Evolutionary conservation across 164 flowering plant species (phyloP).

Genomic region (Paratinospora sagittata): DNA sequence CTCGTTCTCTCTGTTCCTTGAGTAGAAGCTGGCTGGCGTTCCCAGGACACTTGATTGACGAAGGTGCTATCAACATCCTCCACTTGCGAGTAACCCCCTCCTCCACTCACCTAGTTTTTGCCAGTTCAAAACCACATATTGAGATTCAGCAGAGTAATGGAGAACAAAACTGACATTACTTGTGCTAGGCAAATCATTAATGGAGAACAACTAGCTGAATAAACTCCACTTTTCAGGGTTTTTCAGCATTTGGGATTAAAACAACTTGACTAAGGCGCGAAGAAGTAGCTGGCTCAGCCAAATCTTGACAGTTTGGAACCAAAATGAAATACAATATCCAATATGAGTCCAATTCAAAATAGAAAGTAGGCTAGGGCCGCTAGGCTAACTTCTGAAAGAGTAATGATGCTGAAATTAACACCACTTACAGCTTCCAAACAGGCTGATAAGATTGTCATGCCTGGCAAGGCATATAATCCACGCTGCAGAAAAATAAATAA

Average conservation of each 20-base stretch:
- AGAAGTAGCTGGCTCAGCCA: not conserved
- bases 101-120: conserved; percentile 35
- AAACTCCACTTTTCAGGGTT: not conserved
- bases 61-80: conserved; percentile 45
- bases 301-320: too few relatives aligned
- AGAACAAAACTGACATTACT: not conserved
- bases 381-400: not conserved
- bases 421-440: conserved; percentile 83
- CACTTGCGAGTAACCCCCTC: conserved; percentile 41
- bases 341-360: not conserved
- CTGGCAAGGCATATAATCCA: conserved; percentile 92
- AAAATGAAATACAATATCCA: too few relatives aligned
- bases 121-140: not conserved
- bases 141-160: not conserved
- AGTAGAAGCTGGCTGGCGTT: conserved; percentile 38
- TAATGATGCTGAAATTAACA: not conserved
- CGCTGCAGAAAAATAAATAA: conserved; percentile 42
- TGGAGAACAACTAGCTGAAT: not conserved
- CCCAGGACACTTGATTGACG: conserved; percentile 70
- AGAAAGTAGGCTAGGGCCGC: too few relatives aligned
- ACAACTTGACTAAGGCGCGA: not conserved
- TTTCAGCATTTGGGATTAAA: not conserved
- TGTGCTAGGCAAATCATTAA: not conserved
- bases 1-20: conserved; percentile 34
- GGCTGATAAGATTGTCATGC: conserved; percentile 79